These are phyloP conservation scores for Fusarium poae DNA, from an alignment of 2,329 filamentous ascomycete genomes.

Conservation along the genomic window DNA sequence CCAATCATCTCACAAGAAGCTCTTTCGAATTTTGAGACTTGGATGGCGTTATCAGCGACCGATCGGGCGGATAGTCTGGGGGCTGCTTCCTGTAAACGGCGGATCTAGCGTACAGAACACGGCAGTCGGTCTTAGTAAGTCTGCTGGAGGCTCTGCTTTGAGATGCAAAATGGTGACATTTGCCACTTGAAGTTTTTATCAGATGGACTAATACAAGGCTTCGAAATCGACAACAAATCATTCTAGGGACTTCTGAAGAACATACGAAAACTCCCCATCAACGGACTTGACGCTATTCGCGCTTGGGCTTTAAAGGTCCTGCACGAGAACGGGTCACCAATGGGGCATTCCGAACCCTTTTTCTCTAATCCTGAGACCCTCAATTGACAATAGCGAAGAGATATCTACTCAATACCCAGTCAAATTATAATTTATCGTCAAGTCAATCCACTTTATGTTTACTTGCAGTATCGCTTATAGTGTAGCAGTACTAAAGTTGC, in stretches of 20 bases:
- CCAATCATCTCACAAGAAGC: slow-evolving; percentile 36
- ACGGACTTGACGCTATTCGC: slow-evolving; percentile 19
- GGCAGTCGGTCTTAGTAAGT: slow-evolving; percentile 42
- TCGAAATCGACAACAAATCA: neutral
- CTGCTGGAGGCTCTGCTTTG: slow-evolving; percentile 29
- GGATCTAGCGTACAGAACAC: slow-evolving; percentile 25
- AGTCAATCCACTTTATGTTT: slow-evolving; percentile 10
- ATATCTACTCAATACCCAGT: slow-evolving; percentile 15
- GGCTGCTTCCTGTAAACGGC: slow-evolving; percentile 33
- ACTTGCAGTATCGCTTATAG: slow-evolving; percentile 4
- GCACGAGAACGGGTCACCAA: slow-evolving; percentile 38
- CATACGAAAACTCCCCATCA: slow-evolving; percentile 8
- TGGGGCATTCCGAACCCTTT: slow-evolving; percentile 27
- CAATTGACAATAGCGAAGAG: slow-evolving; percentile 25
- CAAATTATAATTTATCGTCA: neutral
- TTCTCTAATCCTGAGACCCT: slow-evolving; percentile 3
- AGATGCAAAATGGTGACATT: slow-evolving; percentile 34
- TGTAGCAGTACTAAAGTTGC: neutral
- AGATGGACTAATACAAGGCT: neutral
- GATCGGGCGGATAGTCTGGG: slow-evolving; percentile 44
- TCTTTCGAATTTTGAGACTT: slow-evolving; percentile 44
- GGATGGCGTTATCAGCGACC: slow-evolving; percentile 49
- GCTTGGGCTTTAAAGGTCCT: slow-evolving; percentile 27
- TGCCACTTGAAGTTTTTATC: slow-evolving; percentile 28
- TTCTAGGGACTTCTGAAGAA: neutral